Conservation (phyloP, 805 yeast species). For the Wickerhamomyces sydowiorum region DNA sequence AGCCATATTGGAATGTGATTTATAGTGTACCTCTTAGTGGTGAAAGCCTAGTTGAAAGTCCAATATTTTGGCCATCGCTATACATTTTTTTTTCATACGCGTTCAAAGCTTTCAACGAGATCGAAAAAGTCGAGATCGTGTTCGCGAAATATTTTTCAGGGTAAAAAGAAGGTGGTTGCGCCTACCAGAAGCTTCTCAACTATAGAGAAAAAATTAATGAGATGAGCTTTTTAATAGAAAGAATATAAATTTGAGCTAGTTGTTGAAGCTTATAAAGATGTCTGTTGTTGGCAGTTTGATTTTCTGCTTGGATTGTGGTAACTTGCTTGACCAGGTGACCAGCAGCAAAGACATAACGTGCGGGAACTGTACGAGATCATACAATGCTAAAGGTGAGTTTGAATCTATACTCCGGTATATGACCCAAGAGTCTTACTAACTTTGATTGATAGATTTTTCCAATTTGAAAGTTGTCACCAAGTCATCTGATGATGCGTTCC, state of each 20-base stretch:
- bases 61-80: background rate
- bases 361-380: slow-evolving; percentile 39
- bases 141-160: background rate
- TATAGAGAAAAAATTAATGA: background rate
- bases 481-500: slow-evolving; percentile 91
- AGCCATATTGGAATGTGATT: slow-evolving; percentile 21
- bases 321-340: slow-evolving; percentile 67
- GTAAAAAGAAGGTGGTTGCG: background rate
- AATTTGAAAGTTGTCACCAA: slow-evolving; percentile 81
- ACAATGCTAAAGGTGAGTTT: slow-evolving; percentile 31
- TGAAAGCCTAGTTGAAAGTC: slow-evolving; percentile 1
- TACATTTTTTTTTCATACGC: slow-evolving; percentile 1
- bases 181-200: background rate
- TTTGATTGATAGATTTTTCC: slow-evolving; percentile 44
- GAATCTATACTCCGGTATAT: background rate
- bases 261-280: slow-evolving; percentile 38
- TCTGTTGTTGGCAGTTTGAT: slow-evolving; percentile 94
- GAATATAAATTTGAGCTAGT: too few relatives aligned
- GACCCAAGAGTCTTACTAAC: slow-evolving; percentile 1
- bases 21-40: background rate
- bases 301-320: slow-evolving; percentile 92
- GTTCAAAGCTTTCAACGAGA: background rate
- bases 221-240: background rate
- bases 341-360: slow-evolving; percentile 49
- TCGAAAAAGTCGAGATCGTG: background rate